A percentile compares a stretch with the other conserved stretches of the same genome.
Evolutionary conservation across 768 basidiomycete genomes (phyloP).

Genomic region (Russula foetens): DNA sequence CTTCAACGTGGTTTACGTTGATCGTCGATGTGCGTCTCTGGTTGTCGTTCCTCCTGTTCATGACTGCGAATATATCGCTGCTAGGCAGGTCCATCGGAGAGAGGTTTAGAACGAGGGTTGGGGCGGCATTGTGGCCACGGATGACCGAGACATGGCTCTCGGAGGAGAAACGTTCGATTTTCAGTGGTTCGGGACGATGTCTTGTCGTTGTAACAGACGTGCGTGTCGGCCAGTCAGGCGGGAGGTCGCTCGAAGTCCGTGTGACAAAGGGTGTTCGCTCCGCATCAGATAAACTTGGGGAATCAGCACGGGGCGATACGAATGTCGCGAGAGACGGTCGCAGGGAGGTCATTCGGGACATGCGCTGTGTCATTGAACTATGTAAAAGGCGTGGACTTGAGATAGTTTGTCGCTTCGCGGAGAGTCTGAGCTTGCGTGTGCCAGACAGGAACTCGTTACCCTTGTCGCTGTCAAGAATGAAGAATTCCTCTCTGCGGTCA

Average conservation of each 20-base stretch:
- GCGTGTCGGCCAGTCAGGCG: not conserved
- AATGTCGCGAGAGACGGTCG: constrained; percentile 2
- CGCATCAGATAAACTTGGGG: not conserved
- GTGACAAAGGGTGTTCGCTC: not conserved
- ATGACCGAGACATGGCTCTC: constrained; percentile 4
- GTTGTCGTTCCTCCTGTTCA: not conserved
- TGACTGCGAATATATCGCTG: not conserved
- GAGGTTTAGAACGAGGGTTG: constrained; percentile 17
- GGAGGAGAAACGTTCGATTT: not conserved
- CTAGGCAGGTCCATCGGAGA: not conserved
- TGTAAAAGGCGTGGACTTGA: constrained; percentile 10
- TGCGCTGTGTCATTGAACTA: constrained; percentile 9
- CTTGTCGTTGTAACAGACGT: not conserved
- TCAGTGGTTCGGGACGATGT: not conserved
- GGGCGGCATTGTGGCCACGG: not conserved
- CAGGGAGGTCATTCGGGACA: constrained; percentile 2
- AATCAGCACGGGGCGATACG: not conserved
- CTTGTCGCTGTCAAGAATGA: constrained; percentile 12
- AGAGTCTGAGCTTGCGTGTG: constrained; percentile 11
- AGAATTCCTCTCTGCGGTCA: constrained; percentile 15
- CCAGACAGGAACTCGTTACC: not conserved
- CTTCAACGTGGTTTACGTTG: not conserved
- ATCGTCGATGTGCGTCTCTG: not conserved
- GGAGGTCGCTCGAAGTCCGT: not conserved
- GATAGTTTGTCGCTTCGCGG: constrained; percentile 1